phyloP scores from a whole-genome alignment of 2,329 filamentous ascomycete species.

The Eutypa lata region DNA sequence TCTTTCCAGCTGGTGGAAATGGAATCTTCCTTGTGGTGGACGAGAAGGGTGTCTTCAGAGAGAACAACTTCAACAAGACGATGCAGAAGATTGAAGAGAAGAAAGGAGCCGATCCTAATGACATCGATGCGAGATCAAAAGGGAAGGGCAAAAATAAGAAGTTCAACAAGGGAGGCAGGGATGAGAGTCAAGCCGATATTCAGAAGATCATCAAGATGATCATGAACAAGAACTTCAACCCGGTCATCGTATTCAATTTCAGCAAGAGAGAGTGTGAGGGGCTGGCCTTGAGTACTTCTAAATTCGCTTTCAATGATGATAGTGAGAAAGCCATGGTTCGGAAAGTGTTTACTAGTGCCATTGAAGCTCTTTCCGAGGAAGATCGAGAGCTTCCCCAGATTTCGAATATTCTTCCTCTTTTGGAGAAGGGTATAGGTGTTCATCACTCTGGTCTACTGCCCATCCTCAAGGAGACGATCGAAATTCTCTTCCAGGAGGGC shows the following conservation, averaged over 20 bases:
- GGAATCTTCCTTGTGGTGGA: slow-evolving; percentile 94
- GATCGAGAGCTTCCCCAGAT: slow-evolving; percentile 90
- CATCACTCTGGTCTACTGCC: slow-evolving; percentile 95
- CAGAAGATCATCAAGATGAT: slow-evolving; percentile 99
- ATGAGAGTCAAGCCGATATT: slow-evolving; percentile 74
- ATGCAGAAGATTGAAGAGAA: slow-evolving; percentile 88
- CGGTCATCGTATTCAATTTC: slow-evolving; percentile 99
- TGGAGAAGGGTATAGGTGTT: slow-evolving; percentile 90
- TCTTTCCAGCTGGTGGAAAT: slow-evolving; percentile 88
- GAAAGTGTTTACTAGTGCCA: slow-evolving; percentile 90
- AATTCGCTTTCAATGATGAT: slow-evolving; percentile 91
- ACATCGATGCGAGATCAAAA: slow-evolving; percentile 75
- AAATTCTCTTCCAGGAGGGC: slow-evolving; percentile 97
- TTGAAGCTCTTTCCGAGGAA: slow-evolving; percentile 87
- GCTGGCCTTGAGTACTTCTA: slow-evolving; percentile 81
- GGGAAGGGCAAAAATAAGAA: slow-evolving; percentile 88
- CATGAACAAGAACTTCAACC: slow-evolving; percentile 95
- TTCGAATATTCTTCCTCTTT: slow-evolving; percentile 79
- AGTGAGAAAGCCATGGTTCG: slow-evolving; percentile 92
- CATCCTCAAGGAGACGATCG: slow-evolving; percentile 96
- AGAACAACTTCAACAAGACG: slow-evolving; percentile 95
- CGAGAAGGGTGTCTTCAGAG: slow-evolving; percentile 92
- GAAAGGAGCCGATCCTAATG: slow-evolving; percentile 78
- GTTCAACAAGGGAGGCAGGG: slow-evolving; percentile 79
- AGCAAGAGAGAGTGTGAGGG: slow-evolving; percentile 96